phyloP scores from a whole-genome alignment of 257 asterid species.

The Lithospermum erythrorhizon region DNA sequence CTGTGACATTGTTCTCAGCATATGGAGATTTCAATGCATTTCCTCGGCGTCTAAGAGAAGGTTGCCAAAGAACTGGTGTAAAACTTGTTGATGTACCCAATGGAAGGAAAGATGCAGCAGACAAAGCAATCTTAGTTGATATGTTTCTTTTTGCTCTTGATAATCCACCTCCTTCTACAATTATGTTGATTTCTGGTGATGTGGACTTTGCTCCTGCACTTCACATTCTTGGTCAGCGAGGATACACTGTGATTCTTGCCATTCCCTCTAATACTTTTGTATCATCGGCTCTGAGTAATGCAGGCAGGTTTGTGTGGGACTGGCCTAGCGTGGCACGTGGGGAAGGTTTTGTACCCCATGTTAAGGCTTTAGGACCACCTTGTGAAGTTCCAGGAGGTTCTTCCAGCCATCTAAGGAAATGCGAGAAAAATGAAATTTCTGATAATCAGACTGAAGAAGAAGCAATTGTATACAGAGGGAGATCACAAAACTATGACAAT shows the following conservation, averaged over 20 bases:
- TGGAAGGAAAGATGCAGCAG: conserved; percentile 93
- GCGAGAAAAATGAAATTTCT: conserved; percentile 26
- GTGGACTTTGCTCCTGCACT: conserved; percentile 95
- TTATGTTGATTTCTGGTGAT: conserved; percentile 91
- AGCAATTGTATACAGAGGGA: conserved; percentile 60
- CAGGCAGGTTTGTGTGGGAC: conserved; percentile 90
- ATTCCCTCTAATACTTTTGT: conserved; percentile 61
- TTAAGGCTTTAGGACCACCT: conserved; percentile 29
- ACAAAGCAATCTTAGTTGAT: conserved; percentile 86
- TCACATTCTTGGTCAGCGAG: conserved; percentile 90
- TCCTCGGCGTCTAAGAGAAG: conserved; percentile 79
- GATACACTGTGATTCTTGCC: conserved; percentile 73
- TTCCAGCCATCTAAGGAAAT: conserved; percentile 27
- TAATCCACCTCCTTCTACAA: conserved; percentile 81
- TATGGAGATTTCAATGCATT: conserved; percentile 78
- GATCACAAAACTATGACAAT: conserved; percentile 25
- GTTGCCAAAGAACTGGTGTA: conserved; percentile 93
- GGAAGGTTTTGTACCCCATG: conserved; percentile 60
- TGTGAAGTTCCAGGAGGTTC: conserved; percentile 26
- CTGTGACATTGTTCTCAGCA: conserved; percentile 73
- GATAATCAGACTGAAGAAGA: conserved; percentile 64
- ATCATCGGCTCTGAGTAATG: conserved; percentile 76
- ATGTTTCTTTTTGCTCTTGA: conserved; percentile 96
- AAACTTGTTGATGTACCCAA: conserved; percentile 84
- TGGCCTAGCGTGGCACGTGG: conserved; percentile 90